Evolutionary conservation across 139 green algal species (phyloP).

Genomic region (Asterochloris sp.): DNA sequence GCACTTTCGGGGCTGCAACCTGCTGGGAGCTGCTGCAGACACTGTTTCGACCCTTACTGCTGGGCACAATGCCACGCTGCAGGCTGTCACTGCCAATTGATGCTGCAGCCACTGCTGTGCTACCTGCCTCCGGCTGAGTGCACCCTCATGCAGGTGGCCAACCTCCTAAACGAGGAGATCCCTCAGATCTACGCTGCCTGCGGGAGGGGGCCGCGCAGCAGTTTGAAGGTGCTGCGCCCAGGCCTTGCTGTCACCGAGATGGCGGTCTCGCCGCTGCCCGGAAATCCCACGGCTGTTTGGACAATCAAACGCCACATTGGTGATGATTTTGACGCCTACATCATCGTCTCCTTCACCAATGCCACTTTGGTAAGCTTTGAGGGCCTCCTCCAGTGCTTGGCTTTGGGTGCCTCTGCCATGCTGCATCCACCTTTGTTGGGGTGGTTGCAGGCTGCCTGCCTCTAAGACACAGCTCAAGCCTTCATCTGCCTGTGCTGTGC

Average conservation of each 20-base stretch:
- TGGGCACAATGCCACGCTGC: neutral
- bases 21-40: neutral
- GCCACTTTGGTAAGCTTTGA: slow-evolving; percentile 79
- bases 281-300: slow-evolving; percentile 87
- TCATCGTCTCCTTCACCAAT: slow-evolving; percentile 96
- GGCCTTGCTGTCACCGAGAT: slow-evolving; percentile 92
- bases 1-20: too few relatives aligned
- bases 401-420: neutral
- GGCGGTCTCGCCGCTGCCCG: slow-evolving; percentile 85
- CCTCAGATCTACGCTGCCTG: slow-evolving; percentile 89
- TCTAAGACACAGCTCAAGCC: too few relatives aligned
- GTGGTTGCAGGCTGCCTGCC: too few relatives aligned
- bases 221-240: slow-evolving; percentile 85
- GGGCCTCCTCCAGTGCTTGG: neutral
- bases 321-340: slow-evolving; percentile 92
- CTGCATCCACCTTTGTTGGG: too few relatives aligned
- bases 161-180: slow-evolving; percentile 76
- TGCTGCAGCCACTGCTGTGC: neutral
- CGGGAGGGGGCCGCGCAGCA: slow-evolving; percentile 75
- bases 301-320: slow-evolving; percentile 61
- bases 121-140: neutral
- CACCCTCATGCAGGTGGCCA: slow-evolving; percentile 57
- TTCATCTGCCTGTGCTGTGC: too few relatives aligned
- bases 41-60: neutral
- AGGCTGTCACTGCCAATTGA: neutral